These are phyloP conservation scores for Xylariaceae sp. DNA, from an alignment of 2,329 filamentous ascomycete species.

Conservation along the genomic window DNA sequence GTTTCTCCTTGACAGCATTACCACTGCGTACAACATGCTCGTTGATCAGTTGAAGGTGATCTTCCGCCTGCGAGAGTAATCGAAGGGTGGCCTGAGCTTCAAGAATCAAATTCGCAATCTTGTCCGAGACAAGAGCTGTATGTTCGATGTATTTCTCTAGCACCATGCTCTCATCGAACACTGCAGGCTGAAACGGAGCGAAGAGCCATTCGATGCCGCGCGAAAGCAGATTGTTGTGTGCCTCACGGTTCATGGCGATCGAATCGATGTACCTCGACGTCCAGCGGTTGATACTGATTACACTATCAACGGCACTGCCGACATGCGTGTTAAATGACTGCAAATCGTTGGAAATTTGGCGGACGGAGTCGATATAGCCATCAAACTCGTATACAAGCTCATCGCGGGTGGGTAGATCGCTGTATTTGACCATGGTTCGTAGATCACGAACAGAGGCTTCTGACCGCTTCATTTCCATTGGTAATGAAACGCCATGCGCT, in stretches of 20 bases:
- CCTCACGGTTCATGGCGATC: slow-evolving; percentile 50
- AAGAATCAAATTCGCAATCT: slow-evolving; percentile 69
- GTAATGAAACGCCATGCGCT: slow-evolving; percentile 69
- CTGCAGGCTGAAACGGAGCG: slow-evolving; percentile 67
- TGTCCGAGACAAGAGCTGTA: slow-evolving; percentile 70
- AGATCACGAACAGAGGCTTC: slow-evolving; percentile 78
- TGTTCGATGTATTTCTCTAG: slow-evolving; percentile 78
- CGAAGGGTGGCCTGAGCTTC: slow-evolving; percentile 72
- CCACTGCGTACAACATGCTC: slow-evolving; percentile 70
- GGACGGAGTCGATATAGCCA: slow-evolving; percentile 73
- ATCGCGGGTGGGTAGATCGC: slow-evolving; percentile 68
- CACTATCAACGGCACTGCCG: slow-evolving; percentile 73
- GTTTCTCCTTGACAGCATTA: slow-evolving; percentile 60
- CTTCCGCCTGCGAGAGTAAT: slow-evolving; percentile 71
- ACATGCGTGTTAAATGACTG: slow-evolving; percentile 79
- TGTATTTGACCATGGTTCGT: slow-evolving; percentile 73
- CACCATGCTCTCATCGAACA: slow-evolving; percentile 65
- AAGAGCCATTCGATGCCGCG: slow-evolving; percentile 54
- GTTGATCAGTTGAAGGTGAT: slow-evolving; percentile 72
- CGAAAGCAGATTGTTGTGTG: slow-evolving; percentile 42
- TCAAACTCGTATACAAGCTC: slow-evolving; percentile 79
- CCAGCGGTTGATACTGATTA: slow-evolving; percentile 78
- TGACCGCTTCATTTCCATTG: slow-evolving; percentile 79
- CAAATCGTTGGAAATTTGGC: slow-evolving; percentile 68
- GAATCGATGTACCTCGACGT: slow-evolving; percentile 72